Evolutionary conservation across 306 rosid genomes (phyloP).

Genomic region (Acacia crassicarpa): DNA sequence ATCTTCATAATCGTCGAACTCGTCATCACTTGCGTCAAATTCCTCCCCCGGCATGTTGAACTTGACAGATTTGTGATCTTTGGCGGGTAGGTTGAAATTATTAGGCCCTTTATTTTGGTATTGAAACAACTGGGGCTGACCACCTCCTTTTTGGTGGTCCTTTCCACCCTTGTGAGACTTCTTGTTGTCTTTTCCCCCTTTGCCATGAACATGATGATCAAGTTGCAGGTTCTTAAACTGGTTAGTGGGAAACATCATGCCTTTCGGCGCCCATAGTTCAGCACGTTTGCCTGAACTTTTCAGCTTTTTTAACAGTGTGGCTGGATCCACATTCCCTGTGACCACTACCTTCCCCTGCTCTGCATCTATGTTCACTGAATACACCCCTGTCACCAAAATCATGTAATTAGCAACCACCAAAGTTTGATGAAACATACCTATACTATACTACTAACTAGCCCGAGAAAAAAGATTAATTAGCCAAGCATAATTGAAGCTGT

Average conservation of each 20-base stretch:
- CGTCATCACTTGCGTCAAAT: slow-evolving; percentile 58
- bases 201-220: slow-evolving; percentile 24
- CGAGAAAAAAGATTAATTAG: background rate
- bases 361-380: slow-evolving; percentile 45
- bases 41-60: slow-evolving; percentile 60
- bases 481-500: background rate
- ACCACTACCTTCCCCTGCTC: slow-evolving; percentile 66
- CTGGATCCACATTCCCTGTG: slow-evolving; percentile 62
- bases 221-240: slow-evolving; percentile 72
- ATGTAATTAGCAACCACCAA: background rate
- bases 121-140: slow-evolving; percentile 40
- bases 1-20: slow-evolving; percentile 39
- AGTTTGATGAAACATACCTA: background rate
- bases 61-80: slow-evolving; percentile 73
- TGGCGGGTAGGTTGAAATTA: slow-evolving; percentile 35
- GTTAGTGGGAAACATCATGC: slow-evolving; percentile 41
- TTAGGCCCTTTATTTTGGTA: slow-evolving; percentile 56
- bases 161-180: slow-evolving; percentile 55
- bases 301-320: slow-evolving; percentile 52
- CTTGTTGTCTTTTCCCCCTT: slow-evolving; percentile 54
- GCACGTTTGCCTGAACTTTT: slow-evolving; percentile 69
- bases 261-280: slow-evolving; percentile 61
- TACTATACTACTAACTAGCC: background rate
- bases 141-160: slow-evolving; percentile 37
- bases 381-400: slow-evolving; percentile 50